Conservation (phyloP, 1,139 yeast genomes). For the Saccharomyces hybrid region DNA sequence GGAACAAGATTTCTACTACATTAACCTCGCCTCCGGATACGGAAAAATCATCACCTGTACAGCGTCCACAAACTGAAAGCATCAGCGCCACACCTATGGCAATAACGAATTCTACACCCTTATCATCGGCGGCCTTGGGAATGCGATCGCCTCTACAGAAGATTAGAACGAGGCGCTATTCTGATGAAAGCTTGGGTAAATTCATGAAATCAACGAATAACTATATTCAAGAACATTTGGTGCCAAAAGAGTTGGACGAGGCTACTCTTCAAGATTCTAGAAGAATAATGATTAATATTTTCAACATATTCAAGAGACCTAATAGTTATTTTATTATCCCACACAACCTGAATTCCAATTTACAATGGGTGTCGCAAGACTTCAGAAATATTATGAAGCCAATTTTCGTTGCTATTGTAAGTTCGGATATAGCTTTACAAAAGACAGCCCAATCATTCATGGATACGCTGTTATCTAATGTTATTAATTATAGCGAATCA, state of each 20-base stretch:
- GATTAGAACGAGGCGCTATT: slow-evolving; percentile 9
- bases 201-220: slow-evolving; percentile 3
- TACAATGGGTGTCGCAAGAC: slow-evolving; percentile 19
- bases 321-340: slow-evolving; percentile 22
- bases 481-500: too few species aligned
- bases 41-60: neutral
- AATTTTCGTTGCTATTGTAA: slow-evolving; percentile 14
- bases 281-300: slow-evolving; percentile 24
- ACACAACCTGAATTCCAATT: slow-evolving; percentile 14
- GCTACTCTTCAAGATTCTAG: slow-evolving; percentile 16
- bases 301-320: slow-evolving; percentile 24
- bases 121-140: slow-evolving; percentile 4
- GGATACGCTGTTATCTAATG: too few species aligned
- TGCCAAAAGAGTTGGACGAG: slow-evolving; percentile 5
- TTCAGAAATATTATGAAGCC: slow-evolving; percentile 14
- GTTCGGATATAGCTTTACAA: neutral
- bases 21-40: slow-evolving; percentile 8
- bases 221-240: neutral
- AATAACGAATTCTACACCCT: slow-evolving; percentile 11
- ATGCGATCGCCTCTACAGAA: slow-evolving; percentile 6
- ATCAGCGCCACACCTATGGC: slow-evolving; percentile 5
- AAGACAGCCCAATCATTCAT: too few species aligned
- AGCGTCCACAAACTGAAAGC: neutral
- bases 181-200: slow-evolving; percentile 8
- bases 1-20: slow-evolving; percentile 6